Evolutionary conservation across 2,329 filamentous ascomycete genomes (phyloP).

Genomic region (Cercospora berteroae): DNA sequence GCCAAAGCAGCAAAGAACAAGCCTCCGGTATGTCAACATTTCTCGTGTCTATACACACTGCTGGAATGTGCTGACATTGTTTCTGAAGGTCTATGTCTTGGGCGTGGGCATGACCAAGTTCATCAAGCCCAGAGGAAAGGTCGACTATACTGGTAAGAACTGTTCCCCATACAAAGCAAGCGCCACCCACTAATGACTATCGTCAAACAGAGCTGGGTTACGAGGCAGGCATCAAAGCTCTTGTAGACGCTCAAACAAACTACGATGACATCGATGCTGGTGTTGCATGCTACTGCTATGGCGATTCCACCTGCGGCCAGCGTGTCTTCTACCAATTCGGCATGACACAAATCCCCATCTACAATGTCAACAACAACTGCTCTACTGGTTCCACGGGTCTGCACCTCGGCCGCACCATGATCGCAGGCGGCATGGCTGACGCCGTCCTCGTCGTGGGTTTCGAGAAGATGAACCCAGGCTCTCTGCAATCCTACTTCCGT

Average conservation of each 20-base stretch:
- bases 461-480: conserved; percentile 95
- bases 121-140: conserved; percentile 91
- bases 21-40: conserved; percentile 16
- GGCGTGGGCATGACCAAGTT: conserved; percentile 99
- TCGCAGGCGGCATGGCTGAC: conserved; percentile 70
- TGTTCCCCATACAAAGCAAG: not conserved
- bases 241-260: conserved; percentile 81
- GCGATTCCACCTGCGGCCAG: conserved; percentile 91
- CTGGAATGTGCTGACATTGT: not conserved
- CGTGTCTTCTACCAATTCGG: conserved; percentile 98
- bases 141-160: conserved; percentile 68
- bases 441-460: conserved; percentile 91
- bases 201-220: conserved; percentile 69
- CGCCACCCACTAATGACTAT: not conserved
- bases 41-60: not conserved
- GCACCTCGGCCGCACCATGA: conserved; percentile 75
- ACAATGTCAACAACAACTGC: conserved; percentile 99
- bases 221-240: conserved; percentile 84
- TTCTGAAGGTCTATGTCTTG: conserved; percentile 66
- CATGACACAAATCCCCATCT: conserved; percentile 92
- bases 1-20: conserved; percentile 30
- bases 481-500: conserved; percentile 75
- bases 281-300: conserved; percentile 95
- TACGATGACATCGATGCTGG: conserved; percentile 96
- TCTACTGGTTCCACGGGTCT: conserved; percentile 88